These are phyloP conservation scores for Schwanniomyces etchellsii DNA, from an alignment of 1,139 yeast genomes.

Conservation along the genomic window DNA sequence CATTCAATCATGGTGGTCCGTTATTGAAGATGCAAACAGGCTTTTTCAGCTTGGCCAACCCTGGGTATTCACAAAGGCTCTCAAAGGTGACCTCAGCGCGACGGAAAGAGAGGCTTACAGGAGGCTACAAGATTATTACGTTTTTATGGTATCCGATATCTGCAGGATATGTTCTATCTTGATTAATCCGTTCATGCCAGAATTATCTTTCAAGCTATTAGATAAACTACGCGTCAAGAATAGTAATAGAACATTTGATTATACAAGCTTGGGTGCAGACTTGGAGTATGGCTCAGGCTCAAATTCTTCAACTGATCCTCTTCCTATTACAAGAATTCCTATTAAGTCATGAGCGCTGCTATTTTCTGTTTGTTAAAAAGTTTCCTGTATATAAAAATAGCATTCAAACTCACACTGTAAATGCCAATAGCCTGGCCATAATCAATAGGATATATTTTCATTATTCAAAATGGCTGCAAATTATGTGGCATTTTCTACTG, in stretches of 20 bases:
- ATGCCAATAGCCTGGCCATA: slow-evolving; percentile 4
- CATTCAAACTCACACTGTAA: too few relatives aligned
- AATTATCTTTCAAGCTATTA: slow-evolving; percentile 49
- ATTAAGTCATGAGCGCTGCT: too few relatives aligned
- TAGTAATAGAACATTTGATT: slow-evolving; percentile 31
- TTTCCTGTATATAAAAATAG: not conserved
- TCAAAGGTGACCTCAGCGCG: slow-evolving; percentile 25
- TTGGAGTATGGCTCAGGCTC: slow-evolving; percentile 39
- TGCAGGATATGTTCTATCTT: slow-evolving; percentile 64
- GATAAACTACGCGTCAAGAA: slow-evolving; percentile 54
- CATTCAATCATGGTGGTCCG: slow-evolving; percentile 55
- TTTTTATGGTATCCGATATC: slow-evolving; percentile 65
- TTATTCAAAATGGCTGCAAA: slow-evolving; percentile 12
- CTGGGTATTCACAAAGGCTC: slow-evolving; percentile 38
- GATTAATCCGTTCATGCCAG: slow-evolving; percentile 70
- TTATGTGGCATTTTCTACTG: slow-evolving; percentile 3
- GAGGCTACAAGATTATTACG: slow-evolving; percentile 43
- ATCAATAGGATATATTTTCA: slow-evolving; percentile 1
- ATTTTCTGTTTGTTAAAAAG: too few relatives aligned
- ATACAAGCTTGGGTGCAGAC: slow-evolving; percentile 43
- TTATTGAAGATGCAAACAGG: slow-evolving; percentile 57
- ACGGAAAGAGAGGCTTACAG: slow-evolving; percentile 11
- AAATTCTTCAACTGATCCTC: slow-evolving; percentile 18
- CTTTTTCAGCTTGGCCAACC: slow-evolving; percentile 59
- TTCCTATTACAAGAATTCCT: slow-evolving; percentile 23